Evolutionary conservation across 2,329 filamentous ascomycete genomes (phyloP).

Genomic region (Phialemoniopsis sp.): DNA sequence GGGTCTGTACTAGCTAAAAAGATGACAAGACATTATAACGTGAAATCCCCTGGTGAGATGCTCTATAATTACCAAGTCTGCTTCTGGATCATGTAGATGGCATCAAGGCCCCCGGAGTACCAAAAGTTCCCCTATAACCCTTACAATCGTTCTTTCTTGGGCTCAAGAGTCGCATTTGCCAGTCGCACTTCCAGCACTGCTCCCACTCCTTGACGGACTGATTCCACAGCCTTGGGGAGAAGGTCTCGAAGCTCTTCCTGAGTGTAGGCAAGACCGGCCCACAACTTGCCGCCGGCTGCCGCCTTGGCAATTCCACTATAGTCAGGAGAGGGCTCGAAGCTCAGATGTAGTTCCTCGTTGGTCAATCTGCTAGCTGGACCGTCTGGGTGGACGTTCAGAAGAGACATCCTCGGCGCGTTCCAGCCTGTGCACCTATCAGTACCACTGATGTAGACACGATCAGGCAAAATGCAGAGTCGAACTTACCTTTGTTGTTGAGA

Average conservation of each 20-base stretch:
- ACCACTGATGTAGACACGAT: no score
- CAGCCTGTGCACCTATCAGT: constrained; percentile 32
- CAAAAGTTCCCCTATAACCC: no score
- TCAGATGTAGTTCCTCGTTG: constrained; percentile 61
- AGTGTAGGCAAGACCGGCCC: constrained; percentile 42
- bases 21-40: no score
- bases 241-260: constrained; percentile 40
- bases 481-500: constrained; percentile 38
- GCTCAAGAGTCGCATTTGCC: no score
- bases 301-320: constrained; percentile 59
- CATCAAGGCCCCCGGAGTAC: no score
- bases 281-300: constrained; percentile 49
- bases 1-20: no score
- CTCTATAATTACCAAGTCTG: no score
- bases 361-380: constrained; percentile 48
- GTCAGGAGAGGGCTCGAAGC: constrained; percentile 53
- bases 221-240: constrained; percentile 44
- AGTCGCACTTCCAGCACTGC: constrained; percentile 52
- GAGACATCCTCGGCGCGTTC: constrained; percentile 55
- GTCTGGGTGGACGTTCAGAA: constrained; percentile 54
- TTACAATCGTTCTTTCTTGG: constrained; percentile 38
- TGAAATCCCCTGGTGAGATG: no score
- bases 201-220: constrained; percentile 43
- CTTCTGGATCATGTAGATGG: constrained; percentile 91
- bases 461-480: no score